Percentiles rank a stretch among this genome's conserved stretches.
These are phyloP conservation scores for Colletotrichum limetticola DNA, from an alignment of 2,329 filamentous ascomycete species.

Conservation along the genomic window DNA sequence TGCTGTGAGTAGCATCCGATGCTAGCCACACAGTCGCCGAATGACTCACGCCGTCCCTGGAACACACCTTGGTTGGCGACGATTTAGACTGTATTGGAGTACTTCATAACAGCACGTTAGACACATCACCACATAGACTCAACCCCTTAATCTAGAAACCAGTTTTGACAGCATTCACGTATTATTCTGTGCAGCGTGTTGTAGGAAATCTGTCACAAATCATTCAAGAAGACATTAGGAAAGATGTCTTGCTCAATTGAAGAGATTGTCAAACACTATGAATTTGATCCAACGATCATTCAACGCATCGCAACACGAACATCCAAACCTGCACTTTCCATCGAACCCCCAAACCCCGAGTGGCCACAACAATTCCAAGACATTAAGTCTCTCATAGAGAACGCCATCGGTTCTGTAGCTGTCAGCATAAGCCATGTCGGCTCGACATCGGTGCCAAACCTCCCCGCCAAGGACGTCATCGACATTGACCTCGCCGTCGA, in stretches of 20 bases:
- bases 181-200: no score
- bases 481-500: constrained; percentile 61
- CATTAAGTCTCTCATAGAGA: constrained; percentile 46
- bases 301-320: constrained; percentile 43
- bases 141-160: neutral
- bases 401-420: constrained; percentile 47
- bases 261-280: constrained; percentile 42
- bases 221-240: neutral
- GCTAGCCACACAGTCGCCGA: neutral
- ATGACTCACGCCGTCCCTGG: constrained; percentile 29
- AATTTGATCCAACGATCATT: constrained; percentile 36
- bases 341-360: constrained; percentile 48
- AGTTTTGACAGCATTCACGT: neutral
- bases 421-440: constrained; percentile 57
- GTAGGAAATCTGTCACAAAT: neutral
- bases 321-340: constrained; percentile 38
- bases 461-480: constrained; percentile 63
- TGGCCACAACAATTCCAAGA: constrained; percentile 49
- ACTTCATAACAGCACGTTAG: neutral
- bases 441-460: constrained; percentile 59
- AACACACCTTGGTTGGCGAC: neutral
- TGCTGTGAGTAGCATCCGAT: neutral
- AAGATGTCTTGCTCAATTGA: constrained; percentile 36
- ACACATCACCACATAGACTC: neutral
- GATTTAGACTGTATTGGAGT: neutral